Base-by-base conservation (phyloP, 306 rosid genomes). In the Parietaria judaica region DNA sequence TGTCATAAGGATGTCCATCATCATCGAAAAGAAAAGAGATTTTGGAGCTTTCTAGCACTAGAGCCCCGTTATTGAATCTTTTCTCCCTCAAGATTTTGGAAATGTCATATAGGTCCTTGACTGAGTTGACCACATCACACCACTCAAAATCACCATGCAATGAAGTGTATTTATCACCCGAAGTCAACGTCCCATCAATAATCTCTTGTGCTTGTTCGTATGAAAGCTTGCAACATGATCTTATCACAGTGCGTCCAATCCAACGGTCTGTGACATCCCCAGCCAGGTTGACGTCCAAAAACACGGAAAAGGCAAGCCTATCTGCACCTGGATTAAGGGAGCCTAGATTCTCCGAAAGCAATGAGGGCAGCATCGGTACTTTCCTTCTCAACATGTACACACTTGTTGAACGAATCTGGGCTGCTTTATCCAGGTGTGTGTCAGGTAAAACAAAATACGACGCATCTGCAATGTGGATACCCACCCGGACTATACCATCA, bases 221-320 rank as follows among this genome's bases (percentile, higher is more conserved):
- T 35, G 96, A 88, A 72, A 92, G 96, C 72, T 92, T 84, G 78
- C 98, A 86, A 56, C 88, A 92, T n/a, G 96, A 88, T 13, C 71
- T 75, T 61, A 92, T 82, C 74, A 92, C 90, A 46, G 96, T 74
- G 17, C 90, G 95, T 57, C 90, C 90, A 68, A 92, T 77, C 96
- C 90, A 86, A 15, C 78, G 76, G 69, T 78, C 83, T 23, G 82
- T 74, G 63, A 88, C 81, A 75, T 80, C 82, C 60, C 96, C 96
- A 36, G 43, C 62, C 69, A 12, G 64, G 70, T 70, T 74, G 14
- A 92, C 54, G 72, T 88, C 98, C 61, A 83, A 41, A 39, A 92
- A 73, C 66, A 92, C 67, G 17, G 98, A 88, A 77, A 92, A 78
- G 3, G 95, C 81, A 61, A 88, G 88, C 70, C 86, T 85, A 65